Percentiles rank a stretch among this genome's conserved stretches.
phyloP scores from a whole-genome alignment of 352 stramenopile genomes.

The Blastocystis sp. region DNA sequence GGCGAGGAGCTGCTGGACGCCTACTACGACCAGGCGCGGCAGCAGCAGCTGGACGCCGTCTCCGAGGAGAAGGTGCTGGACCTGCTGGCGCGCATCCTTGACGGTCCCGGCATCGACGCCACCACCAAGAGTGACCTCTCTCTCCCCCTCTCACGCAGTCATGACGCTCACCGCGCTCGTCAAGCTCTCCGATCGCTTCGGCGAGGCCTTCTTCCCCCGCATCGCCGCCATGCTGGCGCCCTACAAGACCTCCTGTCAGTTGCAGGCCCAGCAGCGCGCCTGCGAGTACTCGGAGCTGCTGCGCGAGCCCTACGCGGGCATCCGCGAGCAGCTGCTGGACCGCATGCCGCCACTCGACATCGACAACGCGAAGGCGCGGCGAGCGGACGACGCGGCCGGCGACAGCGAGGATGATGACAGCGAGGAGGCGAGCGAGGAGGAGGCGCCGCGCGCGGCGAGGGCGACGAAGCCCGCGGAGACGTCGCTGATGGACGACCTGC shows the following conservation, averaged over 20 bases:
- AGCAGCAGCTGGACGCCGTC: slow-evolving; percentile 23
- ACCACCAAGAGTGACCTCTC: slow-evolving; percentile 9
- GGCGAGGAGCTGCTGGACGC: slow-evolving; percentile 62
- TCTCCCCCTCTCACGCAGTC: neutral
- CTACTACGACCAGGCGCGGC: slow-evolving; percentile 15
- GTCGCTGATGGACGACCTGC: slow-evolving; percentile 24
- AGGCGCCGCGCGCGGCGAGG: no score
- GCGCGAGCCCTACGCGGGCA: neutral
- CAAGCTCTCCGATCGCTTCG: slow-evolving; percentile 85
- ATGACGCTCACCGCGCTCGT: slow-evolving; percentile 58
- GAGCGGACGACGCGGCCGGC: neutral
- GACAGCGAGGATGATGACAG: neutral
- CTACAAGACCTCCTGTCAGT: slow-evolving; percentile 65
- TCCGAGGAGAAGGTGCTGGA: slow-evolving; percentile 54
- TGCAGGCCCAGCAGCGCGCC: slow-evolving; percentile 89
- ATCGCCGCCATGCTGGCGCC: slow-evolving; percentile 73
- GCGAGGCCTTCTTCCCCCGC: slow-evolving; percentile 60
- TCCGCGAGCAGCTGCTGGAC: slow-evolving; percentile 59
- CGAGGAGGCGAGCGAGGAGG: neutral
- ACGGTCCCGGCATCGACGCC: slow-evolving; percentile 69
- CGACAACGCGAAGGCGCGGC: slow-evolving; percentile 31
- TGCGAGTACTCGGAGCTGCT: slow-evolving; percentile 71
- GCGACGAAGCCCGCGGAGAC: neutral
- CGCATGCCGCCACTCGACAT: slow-evolving; percentile 74
- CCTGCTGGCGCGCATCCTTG: slow-evolving; percentile 67